Percentiles rank a stretch among this genome's conserved stretches.
These are phyloP conservation scores for Scorias spongiosa DNA, from an alignment of 2,329 filamentous ascomycete genomes.

Conservation along the genomic window DNA sequence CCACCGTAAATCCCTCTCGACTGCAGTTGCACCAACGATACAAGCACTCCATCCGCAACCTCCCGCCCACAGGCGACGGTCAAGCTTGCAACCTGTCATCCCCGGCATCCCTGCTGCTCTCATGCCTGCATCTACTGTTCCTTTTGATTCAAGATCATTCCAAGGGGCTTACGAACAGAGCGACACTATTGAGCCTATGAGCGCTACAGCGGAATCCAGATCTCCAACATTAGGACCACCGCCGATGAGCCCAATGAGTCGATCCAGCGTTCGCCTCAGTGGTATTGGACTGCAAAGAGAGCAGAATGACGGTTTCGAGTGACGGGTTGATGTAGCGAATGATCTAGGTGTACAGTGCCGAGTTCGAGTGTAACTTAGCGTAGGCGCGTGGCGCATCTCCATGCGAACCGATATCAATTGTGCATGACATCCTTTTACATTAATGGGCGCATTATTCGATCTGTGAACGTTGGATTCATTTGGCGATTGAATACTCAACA, in stretches of 20 bases:
- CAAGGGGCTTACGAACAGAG: not conserved
- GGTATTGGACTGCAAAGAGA: not conserved
- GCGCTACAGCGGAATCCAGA: not conserved
- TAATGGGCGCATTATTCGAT: no score
- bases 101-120: not conserved
- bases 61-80: not conserved
- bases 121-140: not conserved
- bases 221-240: not conserved
- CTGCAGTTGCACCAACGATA: slow-evolving; percentile 4
- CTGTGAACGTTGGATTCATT: no score
- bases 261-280: not conserved
- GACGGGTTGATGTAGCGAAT: not conserved
- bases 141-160: not conserved
- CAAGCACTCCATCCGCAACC: not conserved
- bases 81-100: not conserved
- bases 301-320: not conserved
- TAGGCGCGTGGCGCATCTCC: not conserved
- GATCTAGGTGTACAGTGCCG: not conserved
- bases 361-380: not conserved
- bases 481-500: no score
- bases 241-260: not conserved
- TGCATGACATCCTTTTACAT: no score
- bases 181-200: not conserved
- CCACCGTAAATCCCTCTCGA: slow-evolving; percentile 30
- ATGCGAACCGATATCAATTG: no score